Conservation (phyloP, 1,284 basidiomycete species). For the Tylopilus sp. region DNA sequence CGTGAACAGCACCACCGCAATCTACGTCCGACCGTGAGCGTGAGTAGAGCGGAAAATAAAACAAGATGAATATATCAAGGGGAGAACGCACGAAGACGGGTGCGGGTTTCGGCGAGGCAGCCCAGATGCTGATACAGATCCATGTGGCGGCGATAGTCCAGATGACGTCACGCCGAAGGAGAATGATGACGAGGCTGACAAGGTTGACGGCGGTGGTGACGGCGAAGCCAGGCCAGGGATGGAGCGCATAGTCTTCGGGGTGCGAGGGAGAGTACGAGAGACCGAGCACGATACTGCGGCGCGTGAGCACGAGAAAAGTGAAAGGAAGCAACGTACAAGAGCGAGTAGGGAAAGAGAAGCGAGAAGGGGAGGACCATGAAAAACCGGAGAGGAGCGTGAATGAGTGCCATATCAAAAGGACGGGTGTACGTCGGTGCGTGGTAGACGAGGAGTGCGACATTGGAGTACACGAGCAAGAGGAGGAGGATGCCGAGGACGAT, state of each 20-base stretch:
- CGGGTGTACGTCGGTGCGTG: conserved; percentile 54
- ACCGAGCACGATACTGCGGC: conserved; percentile 53
- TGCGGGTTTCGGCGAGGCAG: conserved; percentile 54
- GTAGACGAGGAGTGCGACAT: conserved; percentile 62
- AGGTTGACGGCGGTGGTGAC: conserved; percentile 60
- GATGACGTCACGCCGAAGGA: conserved; percentile 57
- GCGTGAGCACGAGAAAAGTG: conserved; percentile 1
- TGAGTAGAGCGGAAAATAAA: no score
- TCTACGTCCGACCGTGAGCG: conserved; percentile 37
- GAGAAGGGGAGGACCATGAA: conserved; percentile 58
- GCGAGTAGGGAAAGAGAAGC: conserved; percentile 47
- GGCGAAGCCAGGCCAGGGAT: conserved; percentile 60
- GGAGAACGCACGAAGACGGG: conserved; percentile 53
- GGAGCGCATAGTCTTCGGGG: conserved; percentile 45
- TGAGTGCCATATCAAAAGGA: conserved; percentile 62
- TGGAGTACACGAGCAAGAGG: conserved; percentile 61
- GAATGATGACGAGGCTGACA: conserved; percentile 52
- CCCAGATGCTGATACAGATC: conserved; percentile 64
- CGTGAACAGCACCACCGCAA: conserved; percentile 57
- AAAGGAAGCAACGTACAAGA: conserved; percentile 40
- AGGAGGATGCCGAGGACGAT: conserved; percentile 59
- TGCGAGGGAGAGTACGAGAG: conserved; percentile 42
- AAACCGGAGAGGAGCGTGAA: conserved; percentile 70
- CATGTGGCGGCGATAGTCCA: conserved; percentile 70
- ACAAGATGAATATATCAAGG: no score